Conservation (phyloP, 352 stramenopile species). For the Peronospora belbahrii region DNA sequence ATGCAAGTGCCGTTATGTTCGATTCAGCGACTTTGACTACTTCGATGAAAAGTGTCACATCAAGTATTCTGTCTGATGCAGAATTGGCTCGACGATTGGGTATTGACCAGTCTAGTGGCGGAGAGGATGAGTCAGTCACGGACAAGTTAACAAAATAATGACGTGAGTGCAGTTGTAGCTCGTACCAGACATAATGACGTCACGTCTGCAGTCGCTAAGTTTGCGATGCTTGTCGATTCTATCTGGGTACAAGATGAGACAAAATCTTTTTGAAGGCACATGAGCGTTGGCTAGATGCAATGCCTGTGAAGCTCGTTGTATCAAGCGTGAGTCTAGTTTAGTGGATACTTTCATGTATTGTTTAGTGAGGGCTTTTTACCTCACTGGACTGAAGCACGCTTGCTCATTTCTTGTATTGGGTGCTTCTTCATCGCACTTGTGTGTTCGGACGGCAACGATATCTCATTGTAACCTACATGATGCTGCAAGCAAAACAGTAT, state of each 20-base stretch:
- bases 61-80: slow-evolving; percentile 45
- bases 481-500: no score
- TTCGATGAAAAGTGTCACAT: slow-evolving; percentile 35
- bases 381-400: neutral
- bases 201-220: neutral
- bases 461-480: no score
- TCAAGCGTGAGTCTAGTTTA: neutral
- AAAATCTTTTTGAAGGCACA: neutral
- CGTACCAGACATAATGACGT: neutral
- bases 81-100: slow-evolving; percentile 46
- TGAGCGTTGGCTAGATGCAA: neutral
- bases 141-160: slow-evolving; percentile 14
- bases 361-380: neutral
- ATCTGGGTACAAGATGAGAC: neutral
- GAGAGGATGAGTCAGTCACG: slow-evolving; percentile 25
- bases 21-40: slow-evolving; percentile 16
- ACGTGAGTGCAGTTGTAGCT: neutral
- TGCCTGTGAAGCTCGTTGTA: neutral
- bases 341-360: neutral
- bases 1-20: neutral
- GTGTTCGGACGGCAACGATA: no score
- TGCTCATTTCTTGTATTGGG: neutral
- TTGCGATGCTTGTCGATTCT: neutral
- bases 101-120: slow-evolving; percentile 33
- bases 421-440: neutral